Percentiles rank a stretch among this genome's conserved stretches.
These are phyloP conservation scores for Arthrocladium fulminans DNA, from an alignment of 2,329 filamentous ascomycete species.

Conservation along the genomic window DNA sequence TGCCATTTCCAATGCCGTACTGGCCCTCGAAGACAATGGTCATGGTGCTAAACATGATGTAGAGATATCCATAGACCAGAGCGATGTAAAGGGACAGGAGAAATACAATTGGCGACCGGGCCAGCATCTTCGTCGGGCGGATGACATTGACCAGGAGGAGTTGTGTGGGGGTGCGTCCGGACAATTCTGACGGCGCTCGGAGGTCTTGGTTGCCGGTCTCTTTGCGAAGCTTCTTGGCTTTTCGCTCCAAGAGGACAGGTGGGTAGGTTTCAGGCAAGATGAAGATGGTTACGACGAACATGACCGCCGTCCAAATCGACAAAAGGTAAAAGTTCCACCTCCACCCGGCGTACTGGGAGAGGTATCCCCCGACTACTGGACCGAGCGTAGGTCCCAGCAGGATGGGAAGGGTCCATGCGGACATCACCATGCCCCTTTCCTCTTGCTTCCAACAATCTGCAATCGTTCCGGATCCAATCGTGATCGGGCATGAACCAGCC, in stretches of 20 bases:
- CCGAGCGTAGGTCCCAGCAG: conserved; percentile 65
- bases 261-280: conserved; percentile 88
- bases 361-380: conserved; percentile 56
- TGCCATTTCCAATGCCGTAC: conserved; percentile 65
- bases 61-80: conserved; percentile 55
- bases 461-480: conserved; percentile 70
- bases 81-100: conserved; percentile 80
- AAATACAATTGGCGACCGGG: conserved; percentile 74
- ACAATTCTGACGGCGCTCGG: conserved; percentile 74
- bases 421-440: conserved; percentile 79
- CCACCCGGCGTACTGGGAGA: conserved; percentile 63
- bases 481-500: conserved; percentile 79
- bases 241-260: conserved; percentile 61
- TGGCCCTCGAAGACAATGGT: conserved; percentile 69
- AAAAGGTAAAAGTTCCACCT: conserved; percentile 84
- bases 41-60: conserved; percentile 45
- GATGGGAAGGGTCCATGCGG: conserved; percentile 53
- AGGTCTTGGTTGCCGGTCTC: conserved; percentile 57
- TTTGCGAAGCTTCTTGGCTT: conserved; percentile 64
- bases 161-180: conserved; percentile 59
- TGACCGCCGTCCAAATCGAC: conserved; percentile 60
- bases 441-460: conserved; percentile 79
- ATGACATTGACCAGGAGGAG: conserved; percentile 65
- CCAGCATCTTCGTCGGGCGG: conserved; percentile 77
- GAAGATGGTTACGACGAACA: conserved; percentile 71